Evolutionary conservation across 1,284 basidiomycete genomes (phyloP).

Genomic region (Ceratobasidium sp.): DNA sequence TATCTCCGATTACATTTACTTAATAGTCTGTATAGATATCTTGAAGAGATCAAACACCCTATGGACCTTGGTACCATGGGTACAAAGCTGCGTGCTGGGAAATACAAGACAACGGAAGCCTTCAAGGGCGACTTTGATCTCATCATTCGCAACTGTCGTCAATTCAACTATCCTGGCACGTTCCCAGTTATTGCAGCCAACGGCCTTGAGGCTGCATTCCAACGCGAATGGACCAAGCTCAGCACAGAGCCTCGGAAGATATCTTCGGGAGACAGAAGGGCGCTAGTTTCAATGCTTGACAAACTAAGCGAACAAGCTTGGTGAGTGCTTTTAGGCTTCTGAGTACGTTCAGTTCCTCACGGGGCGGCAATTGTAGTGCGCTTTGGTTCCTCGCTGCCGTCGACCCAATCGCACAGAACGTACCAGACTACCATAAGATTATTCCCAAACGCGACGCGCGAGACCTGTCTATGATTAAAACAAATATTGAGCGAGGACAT

Average conservation of each 20-base stretch:
- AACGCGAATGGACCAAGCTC: slow-evolving; percentile 88
- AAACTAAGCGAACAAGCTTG: slow-evolving; percentile 77
- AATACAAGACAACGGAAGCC: slow-evolving; percentile 84
- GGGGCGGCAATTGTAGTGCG: slow-evolving; percentile 61
- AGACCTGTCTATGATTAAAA: slow-evolving; percentile 86
- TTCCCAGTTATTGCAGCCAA: slow-evolving; percentile 81
- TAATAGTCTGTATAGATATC: slow-evolving; percentile 71
- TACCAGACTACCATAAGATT: slow-evolving; percentile 86
- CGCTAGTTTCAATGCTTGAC: slow-evolving; percentile 79
- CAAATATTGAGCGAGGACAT: slow-evolving; percentile 84
- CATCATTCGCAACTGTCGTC: slow-evolving; percentile 88
- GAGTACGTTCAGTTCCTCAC: slow-evolving; percentile 37
- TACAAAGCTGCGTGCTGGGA: slow-evolving; percentile 74
- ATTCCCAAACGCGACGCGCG: slow-evolving; percentile 88
- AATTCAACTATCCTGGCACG: slow-evolving; percentile 88
- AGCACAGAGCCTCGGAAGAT: slow-evolving; percentile 74
- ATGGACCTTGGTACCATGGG: slow-evolving; percentile 95
- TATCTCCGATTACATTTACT: not conserved
- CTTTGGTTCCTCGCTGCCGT: slow-evolving; percentile 90
- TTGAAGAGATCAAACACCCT: slow-evolving; percentile 91
- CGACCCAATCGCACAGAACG: slow-evolving; percentile 78
- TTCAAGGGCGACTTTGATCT: slow-evolving; percentile 87
- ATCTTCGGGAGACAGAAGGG: slow-evolving; percentile 83
- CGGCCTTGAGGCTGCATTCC: slow-evolving; percentile 78
- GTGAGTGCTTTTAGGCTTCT: slow-evolving; percentile 63